These are phyloP conservation scores for Cryptosporidium baileyi DNA, from an alignment of 169 alveolate species.

Conservation along the genomic window DNA sequence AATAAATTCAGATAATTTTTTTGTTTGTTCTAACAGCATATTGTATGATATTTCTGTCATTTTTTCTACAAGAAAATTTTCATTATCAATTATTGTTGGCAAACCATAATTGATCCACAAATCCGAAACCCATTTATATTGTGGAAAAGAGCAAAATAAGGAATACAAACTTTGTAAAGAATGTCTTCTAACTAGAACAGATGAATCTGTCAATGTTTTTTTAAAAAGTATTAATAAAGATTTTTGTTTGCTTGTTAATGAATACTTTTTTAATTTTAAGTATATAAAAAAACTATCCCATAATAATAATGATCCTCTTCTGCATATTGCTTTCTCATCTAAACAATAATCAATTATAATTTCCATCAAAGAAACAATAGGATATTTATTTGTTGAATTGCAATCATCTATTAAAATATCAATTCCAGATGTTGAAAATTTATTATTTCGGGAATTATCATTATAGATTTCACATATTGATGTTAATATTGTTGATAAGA, in stretches of 20 bases:
- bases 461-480: constrained; percentile 23
- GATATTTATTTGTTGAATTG: neutral
- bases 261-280: neutral
- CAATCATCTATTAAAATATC: neutral
- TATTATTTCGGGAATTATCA: neutral
- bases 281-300: constrained; percentile 20
- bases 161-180: constrained; percentile 32
- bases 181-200: constrained; percentile 58
- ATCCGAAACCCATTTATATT: constrained; percentile 41
- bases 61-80: constrained; percentile 25
- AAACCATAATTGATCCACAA: constrained; percentile 54
- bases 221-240: neutral
- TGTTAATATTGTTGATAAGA: neutral
- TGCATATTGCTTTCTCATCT: constrained; percentile 67
- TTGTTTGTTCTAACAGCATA: constrained; percentile 39
- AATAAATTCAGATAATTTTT: constrained; percentile 22
- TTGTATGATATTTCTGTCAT: constrained; percentile 42
- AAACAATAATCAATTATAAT: neutral
- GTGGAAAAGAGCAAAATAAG: constrained; percentile 14
- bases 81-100: constrained; percentile 52
- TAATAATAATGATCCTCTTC: constrained; percentile 37
- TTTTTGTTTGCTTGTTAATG: neutral
- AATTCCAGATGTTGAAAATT: neutral
- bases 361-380: constrained; percentile 27
- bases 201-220: constrained; percentile 35